Evolutionary conservation across 371 early-diverging fungal species (phyloP).

Genomic region (Nematocida homosporus): DNA sequence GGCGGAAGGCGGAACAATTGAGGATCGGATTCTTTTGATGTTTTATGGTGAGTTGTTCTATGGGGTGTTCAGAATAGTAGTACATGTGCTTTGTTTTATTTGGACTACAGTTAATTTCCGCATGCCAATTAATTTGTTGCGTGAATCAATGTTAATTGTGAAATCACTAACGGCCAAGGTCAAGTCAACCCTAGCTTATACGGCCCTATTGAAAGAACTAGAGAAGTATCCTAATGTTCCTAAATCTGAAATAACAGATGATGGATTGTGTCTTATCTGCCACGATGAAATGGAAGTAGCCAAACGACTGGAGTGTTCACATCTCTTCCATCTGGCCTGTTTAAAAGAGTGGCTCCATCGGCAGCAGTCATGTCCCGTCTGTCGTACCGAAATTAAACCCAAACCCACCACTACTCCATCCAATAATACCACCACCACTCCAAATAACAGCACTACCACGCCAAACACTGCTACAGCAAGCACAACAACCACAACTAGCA

Average conservation of each 20-base stretch:
- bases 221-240: slow-evolving; percentile 52
- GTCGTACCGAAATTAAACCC: slow-evolving; percentile 68
- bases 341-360: slow-evolving; percentile 91
- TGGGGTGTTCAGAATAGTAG: slow-evolving; percentile 38
- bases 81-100: slow-evolving; percentile 58
- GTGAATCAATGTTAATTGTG: slow-evolving; percentile 52
- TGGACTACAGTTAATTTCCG: slow-evolving; percentile 53
- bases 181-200: slow-evolving; percentile 44
- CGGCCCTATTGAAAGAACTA: slow-evolving; percentile 49
- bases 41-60: slow-evolving; percentile 59
- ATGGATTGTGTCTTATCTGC: slow-evolving; percentile 65
- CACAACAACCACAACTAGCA: not conserved
- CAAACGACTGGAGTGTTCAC: slow-evolving; percentile 88
- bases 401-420: not conserved
- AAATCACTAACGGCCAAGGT: slow-evolving; percentile 51
- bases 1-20: not conserved
- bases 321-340: slow-evolving; percentile 91
- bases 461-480: too few relatives aligned
- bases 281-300: slow-evolving; percentile 63
- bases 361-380: slow-evolving; percentile 95
- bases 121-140: slow-evolving; percentile 60
- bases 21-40: slow-evolving; percentile 36
- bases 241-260: not conserved
- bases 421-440: too few relatives aligned
- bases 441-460: too few relatives aligned